Evolutionary conservation across 768 basidiomycete genomes (phyloP).

Genomic region (Pulveroboletus sp.): DNA sequence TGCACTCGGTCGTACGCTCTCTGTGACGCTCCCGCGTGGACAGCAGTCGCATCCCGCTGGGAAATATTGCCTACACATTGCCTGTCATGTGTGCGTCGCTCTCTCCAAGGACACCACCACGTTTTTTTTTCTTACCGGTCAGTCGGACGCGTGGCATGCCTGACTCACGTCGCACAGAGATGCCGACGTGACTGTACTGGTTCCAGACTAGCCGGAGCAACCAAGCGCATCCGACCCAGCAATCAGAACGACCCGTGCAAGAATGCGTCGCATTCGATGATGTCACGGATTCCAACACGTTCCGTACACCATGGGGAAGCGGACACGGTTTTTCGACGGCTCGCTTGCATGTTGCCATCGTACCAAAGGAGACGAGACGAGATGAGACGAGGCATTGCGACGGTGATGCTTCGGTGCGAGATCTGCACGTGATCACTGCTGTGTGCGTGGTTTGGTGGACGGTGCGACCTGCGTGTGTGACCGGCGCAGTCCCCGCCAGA

Average conservation of each 20-base stretch:
- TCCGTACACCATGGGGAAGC: constrained; percentile 1
- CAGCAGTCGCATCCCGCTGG: background rate
- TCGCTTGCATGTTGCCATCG: no score
- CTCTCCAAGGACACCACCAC: background rate
- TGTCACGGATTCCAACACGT: constrained; percentile 7
- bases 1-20: constrained; percentile 1
- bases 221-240: background rate
- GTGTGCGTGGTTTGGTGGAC: no score
- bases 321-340: background rate
- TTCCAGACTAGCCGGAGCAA: constrained; percentile 1
- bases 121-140: constrained; percentile 3
- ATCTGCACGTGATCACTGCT: no score
- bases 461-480: no score
- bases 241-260: no score
- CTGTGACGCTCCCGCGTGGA: constrained; percentile 4
- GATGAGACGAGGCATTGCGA: no score
- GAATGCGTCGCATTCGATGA: background rate
- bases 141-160: background rate
- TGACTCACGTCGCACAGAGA: background rate
- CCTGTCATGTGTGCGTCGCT: constrained; percentile 6
- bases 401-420: no score
- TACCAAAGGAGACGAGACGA: no score
- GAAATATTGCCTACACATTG: constrained; percentile 7
- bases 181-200: background rate
- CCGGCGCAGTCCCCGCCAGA: no score